Conservation (phyloP, 1,284 basidiomycete species). For the Puccinia polysora region DNA sequence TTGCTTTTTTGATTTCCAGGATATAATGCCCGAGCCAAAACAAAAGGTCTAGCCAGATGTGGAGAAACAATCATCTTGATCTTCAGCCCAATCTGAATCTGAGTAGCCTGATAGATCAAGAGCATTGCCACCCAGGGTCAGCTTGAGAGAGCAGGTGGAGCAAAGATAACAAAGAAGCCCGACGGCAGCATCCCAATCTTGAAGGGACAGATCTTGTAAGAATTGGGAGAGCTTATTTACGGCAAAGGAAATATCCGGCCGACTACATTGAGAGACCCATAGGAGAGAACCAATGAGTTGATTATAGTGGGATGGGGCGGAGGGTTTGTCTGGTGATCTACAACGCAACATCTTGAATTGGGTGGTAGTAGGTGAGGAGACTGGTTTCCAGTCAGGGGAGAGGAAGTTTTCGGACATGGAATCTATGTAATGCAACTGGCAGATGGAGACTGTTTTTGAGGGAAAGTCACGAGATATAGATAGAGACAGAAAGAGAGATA, state of each 20-base stretch:
- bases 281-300: background rate
- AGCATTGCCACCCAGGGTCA: background rate
- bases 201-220: background rate
- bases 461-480: background rate
- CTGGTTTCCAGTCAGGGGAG: background rate
- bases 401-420: background rate
- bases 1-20: constrained; percentile 12
- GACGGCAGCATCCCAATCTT: background rate
- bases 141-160: background rate
- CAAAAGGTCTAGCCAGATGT: constrained; percentile 17
- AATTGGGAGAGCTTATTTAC: background rate
- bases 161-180: background rate
- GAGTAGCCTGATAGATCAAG: background rate
- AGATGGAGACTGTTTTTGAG: background rate
- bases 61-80: background rate
- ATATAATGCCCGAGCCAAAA: background rate
- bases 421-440: constrained; percentile 1
- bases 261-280: background rate
- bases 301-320: background rate
- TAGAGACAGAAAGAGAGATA: constrained; percentile 13
- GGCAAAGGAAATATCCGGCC: constrained; percentile 1
- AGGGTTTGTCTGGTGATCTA: background rate
- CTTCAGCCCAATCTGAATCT: constrained; percentile 13
- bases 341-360: background rate
- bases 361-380: background rate